Evolutionary conservation across 805 yeast genomes (phyloP).

Genomic region (Teunomyces cretensis): DNA sequence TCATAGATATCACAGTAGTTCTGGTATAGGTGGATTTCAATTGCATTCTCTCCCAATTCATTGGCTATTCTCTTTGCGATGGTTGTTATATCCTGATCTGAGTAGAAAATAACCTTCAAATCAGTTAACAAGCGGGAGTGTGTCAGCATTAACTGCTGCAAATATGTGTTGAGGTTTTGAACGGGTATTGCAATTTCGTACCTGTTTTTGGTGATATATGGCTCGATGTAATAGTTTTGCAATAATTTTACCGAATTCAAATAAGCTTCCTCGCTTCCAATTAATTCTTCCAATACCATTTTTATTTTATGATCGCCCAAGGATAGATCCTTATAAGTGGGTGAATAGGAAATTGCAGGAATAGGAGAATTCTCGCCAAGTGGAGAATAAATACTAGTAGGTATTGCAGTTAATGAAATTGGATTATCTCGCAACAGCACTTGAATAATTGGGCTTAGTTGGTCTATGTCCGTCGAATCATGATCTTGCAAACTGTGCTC

Average conservation of each 20-base stretch:
- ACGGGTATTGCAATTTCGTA: conserved; percentile 31
- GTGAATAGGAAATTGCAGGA: conserved; percentile 20
- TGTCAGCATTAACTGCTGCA: conserved; percentile 9
- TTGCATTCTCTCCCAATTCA: conserved; percentile 17
- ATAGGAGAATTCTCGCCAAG: conserved; percentile 15
- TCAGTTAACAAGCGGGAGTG: conserved; percentile 31
- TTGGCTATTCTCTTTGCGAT: conserved; percentile 14
- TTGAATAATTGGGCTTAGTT: not conserved
- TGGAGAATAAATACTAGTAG: not conserved
- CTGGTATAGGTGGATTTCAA: conserved; percentile 27
- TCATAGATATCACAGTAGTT: conserved; percentile 34
- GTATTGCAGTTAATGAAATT: no score
- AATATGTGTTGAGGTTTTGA: not conserved
- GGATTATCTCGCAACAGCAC: no score
- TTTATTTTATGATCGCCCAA: conserved; percentile 15
- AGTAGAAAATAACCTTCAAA: conserved; percentile 11
- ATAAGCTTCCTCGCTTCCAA: conserved; percentile 49
- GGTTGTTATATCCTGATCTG: not conserved
- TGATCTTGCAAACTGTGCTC: no score
- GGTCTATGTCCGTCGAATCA: not conserved
- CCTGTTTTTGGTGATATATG: conserved; percentile 27
- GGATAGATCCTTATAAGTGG: conserved; percentile 6
- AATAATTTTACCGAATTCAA: conserved; percentile 45
- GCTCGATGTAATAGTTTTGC: conserved; percentile 42
- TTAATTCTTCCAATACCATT: conserved; percentile 44